Evolutionary conservation across 2,329 filamentous ascomycete species (phyloP).

Genomic region (Colletotrichum graminicola): DNA sequence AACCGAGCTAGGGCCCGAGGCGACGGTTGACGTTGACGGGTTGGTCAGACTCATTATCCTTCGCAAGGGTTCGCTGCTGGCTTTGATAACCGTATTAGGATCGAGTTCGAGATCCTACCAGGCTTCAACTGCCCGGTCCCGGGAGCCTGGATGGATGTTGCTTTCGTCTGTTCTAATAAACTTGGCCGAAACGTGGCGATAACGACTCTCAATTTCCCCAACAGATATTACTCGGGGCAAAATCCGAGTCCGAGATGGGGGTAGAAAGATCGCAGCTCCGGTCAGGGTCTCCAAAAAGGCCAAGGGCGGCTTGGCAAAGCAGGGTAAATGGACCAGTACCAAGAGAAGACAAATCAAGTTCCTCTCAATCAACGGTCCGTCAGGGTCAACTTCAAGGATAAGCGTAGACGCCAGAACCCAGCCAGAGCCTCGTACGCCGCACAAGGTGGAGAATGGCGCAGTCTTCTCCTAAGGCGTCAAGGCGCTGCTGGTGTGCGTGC

Average conservation of each 20-base stretch:
- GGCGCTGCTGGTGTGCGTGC: conserved; percentile 12
- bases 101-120: conserved; percentile 18
- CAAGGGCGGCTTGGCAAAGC: conserved; percentile 1
- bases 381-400: conserved; percentile 2
- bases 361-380: not conserved
- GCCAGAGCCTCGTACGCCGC: conserved; percentile 29
- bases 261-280: conserved; percentile 5
- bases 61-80: conserved; percentile 25
- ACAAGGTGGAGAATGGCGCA: conserved; percentile 24
- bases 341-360: not conserved
- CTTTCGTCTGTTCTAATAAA: conserved; percentile 17
- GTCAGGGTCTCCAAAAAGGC: conserved; percentile 14
- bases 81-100: conserved; percentile 20
- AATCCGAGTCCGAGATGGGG: conserved; percentile 22
- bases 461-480: conserved; percentile 14
- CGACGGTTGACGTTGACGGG: conserved; percentile 63
- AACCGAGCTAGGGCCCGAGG: conserved; percentile 62
- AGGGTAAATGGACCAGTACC: not conserved
- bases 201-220: conserved; percentile 13
- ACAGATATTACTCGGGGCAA: conserved; percentile 30
- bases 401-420: conserved; percentile 12
- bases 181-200: conserved; percentile 14
- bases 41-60: conserved; percentile 66
- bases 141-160: conserved; percentile 19
- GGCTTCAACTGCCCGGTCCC: conserved; percentile 23